Conservation (phyloP, 2,329 filamentous ascomycete genomes). For the Fusarium pseudoanthophilum region DNA sequence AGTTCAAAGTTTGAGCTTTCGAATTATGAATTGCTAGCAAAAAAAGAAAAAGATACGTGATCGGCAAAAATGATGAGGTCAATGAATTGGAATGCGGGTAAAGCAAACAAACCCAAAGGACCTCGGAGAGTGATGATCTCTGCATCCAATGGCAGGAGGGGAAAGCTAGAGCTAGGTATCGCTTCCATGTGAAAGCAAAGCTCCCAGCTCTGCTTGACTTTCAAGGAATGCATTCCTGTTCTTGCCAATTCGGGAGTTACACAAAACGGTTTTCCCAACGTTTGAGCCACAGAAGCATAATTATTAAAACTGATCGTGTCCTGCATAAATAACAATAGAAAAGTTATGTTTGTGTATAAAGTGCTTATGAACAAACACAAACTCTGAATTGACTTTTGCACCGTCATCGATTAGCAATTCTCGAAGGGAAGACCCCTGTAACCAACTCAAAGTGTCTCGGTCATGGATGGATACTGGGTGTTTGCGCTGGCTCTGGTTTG, state of each 20-base stretch:
- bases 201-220: neutral
- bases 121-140: conserved; percentile 22
- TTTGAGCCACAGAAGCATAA: conserved; percentile 21
- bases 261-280: conserved; percentile 22
- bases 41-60: neutral
- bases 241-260: conserved; percentile 16
- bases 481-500: neutral
- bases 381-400: neutral
- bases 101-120: conserved; percentile 3
- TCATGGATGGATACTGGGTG: neutral
- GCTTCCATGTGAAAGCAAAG: conserved; percentile 27
- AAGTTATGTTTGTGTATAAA: conserved; percentile 5
- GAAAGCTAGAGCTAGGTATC: neutral
- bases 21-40: neutral
- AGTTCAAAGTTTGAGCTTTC: neutral
- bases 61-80: conserved; percentile 23
- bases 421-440: conserved; percentile 2
- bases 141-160: conserved; percentile 32
- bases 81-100: conserved; percentile 6
- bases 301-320: neutral
- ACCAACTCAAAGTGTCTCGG: neutral
- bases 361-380: neutral
- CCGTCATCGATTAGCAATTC: conserved; percentile 4
- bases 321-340: neutral
- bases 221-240: conserved; percentile 2